Conservation (phyloP, 2,329 filamentous ascomycete genomes). For the Truncatella angustata region DNA sequence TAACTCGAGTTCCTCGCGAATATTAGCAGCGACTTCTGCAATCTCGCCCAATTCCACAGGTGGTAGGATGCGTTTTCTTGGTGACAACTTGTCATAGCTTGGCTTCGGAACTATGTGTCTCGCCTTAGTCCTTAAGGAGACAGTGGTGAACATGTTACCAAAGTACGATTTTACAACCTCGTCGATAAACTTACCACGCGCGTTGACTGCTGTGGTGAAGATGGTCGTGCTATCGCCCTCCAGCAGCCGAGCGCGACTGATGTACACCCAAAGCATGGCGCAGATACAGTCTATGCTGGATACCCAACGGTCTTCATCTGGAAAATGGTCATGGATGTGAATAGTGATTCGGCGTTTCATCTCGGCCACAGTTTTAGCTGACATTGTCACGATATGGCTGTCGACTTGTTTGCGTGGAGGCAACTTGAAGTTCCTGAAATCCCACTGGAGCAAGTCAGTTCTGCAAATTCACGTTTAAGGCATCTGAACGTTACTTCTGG, state of each 20-base stretch:
- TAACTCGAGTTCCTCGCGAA: neutral
- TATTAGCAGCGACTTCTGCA: neutral
- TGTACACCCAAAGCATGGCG: slow-evolving; percentile 8
- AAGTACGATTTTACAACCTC: neutral
- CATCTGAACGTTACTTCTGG: too few species aligned
- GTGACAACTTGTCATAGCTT: too few species aligned
- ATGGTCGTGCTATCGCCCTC: neutral
- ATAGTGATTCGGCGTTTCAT: neutral
- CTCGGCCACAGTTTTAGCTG: neutral
- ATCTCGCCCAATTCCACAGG: neutral
- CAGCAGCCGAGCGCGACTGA: neutral
- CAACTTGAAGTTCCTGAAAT: neutral
- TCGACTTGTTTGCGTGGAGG: neutral
- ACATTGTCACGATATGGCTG: slow-evolving; percentile 6
- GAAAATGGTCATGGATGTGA: neutral
- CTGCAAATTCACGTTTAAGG: too few species aligned
- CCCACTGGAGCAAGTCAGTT: neutral
- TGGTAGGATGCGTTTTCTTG: too few species aligned
- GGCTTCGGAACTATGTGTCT: too few species aligned
- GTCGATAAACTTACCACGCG: neutral
- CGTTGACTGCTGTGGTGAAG: neutral
- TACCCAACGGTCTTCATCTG: neutral
- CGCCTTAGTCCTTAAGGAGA: too few species aligned
- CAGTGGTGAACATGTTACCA: slow-evolving; percentile 12
- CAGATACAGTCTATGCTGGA: slow-evolving; percentile 3